These are phyloP conservation scores for Nigrospora osmanthi DNA, from an alignment of 2,329 filamentous ascomycete species.

Conservation along the genomic window DNA sequence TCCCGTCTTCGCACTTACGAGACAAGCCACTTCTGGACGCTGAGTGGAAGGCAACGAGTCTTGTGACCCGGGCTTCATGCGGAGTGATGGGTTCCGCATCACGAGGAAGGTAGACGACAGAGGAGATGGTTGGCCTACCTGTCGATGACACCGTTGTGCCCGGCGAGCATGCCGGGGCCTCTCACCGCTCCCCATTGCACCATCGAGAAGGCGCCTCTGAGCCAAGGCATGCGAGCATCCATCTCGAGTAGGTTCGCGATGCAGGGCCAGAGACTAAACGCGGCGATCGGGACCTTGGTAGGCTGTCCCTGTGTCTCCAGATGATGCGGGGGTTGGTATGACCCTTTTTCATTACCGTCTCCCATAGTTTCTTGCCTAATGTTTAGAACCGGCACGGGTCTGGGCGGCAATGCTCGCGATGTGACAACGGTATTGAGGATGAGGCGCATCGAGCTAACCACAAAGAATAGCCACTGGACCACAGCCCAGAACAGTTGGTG, in stretches of 20 bases:
- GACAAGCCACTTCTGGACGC: conserved; percentile 15
- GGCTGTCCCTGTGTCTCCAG: conserved; percentile 10
- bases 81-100: conserved; percentile 23
- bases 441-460: conserved; percentile 58
- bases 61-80: conserved; percentile 39
- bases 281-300: conserved; percentile 57
- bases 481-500: conserved; percentile 46
- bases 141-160: conserved; percentile 72
- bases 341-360: conserved; percentile 14
- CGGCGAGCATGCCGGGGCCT: conserved; percentile 69
- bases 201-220: conserved; percentile 67
- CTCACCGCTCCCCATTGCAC: conserved; percentile 64
- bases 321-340: conserved; percentile 4
- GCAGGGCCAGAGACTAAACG: conserved; percentile 72
- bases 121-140: conserved; percentile 60
- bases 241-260: conserved; percentile 66
- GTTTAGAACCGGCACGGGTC: conserved; percentile 20
- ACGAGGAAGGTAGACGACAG: conserved; percentile 10
- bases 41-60: conserved; percentile 30
- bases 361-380: conserved; percentile 15
- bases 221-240: conserved; percentile 82
- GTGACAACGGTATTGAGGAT: conserved; percentile 56
- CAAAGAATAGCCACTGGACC: conserved; percentile 45
- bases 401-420: conserved; percentile 58
- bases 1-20: conserved; percentile 22